Evolutionary conservation across 1,139 yeast genomes (phyloP).

Genomic region (Wickerhamiella pararugosa): DNA sequence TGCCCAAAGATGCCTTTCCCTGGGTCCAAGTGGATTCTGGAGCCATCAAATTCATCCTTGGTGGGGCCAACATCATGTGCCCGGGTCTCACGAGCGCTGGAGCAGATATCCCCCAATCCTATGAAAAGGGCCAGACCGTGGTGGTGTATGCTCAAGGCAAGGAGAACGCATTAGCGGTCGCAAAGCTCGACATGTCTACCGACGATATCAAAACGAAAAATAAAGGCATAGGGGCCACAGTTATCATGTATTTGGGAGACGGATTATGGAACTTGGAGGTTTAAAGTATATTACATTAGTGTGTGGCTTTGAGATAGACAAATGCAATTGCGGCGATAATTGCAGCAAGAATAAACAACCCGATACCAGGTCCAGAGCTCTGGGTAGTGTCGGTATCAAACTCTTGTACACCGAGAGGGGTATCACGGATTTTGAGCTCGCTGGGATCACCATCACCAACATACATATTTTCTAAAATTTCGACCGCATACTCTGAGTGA

Average conservation of each 20-base stretch:
- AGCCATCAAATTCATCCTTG: constrained; percentile 82
- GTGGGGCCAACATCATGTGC: constrained; percentile 96
- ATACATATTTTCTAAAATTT: constrained; percentile 47
- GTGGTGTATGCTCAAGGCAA: constrained; percentile 87
- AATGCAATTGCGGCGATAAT: constrained; percentile 45
- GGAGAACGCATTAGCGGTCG: constrained; percentile 80
- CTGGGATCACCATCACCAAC: constrained; percentile 50
- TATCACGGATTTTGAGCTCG: constrained; percentile 18
- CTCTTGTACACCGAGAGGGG: constrained; percentile 14
- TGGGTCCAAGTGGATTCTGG: constrained; percentile 88
- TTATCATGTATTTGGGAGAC: constrained; percentile 77
- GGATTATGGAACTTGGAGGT: constrained; percentile 44
- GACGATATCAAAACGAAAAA: constrained; percentile 73
- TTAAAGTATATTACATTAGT: constrained; percentile 9
- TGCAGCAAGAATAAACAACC: constrained; percentile 32
- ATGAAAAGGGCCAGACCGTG: constrained; percentile 52
- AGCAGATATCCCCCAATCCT: constrained; percentile 62
- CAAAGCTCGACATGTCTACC: constrained; percentile 73
- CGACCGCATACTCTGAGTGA: constrained; percentile 92
- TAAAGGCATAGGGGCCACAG: constrained; percentile 83
- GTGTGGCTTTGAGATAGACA: constrained; percentile 27
- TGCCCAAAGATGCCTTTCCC: constrained; percentile 43
- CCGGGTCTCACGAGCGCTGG: constrained; percentile 93
- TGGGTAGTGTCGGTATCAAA: constrained; percentile 7
- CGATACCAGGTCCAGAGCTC: constrained; percentile 9